Base-by-base conservation (phyloP, 306 rosid species). In the Leucaena leucocephala region DNA sequence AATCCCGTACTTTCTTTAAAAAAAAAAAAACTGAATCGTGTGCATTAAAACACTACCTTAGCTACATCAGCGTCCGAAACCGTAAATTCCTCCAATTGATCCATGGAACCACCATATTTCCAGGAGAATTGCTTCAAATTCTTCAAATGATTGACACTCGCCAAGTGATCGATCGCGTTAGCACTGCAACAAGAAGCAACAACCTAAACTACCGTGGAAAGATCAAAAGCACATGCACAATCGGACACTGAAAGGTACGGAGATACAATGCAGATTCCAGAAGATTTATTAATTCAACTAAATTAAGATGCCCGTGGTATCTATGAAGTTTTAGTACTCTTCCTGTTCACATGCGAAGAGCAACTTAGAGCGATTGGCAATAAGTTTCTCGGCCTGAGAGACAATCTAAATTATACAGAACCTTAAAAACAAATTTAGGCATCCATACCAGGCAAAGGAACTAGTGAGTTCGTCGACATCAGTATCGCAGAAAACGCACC, bases 121-220 rank as follows among this genome's bases (percentile, higher is more conserved):
- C 99, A 93, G 62, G 89, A 80, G 66, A 93, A 91, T 64, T 91
- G 97, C 92, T 90, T 95, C 93, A 91, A 83, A 85, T 86, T 89
- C 87, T 91, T 90, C 80, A 90, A 65, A 57, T 95, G 99, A 76
- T 83, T 85, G 4, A 36, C 84, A 70, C 90, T 87, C 9, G 98
- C 92, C 15, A 95, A 84, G 84, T 93, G 99, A 74, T 70, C 84
- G 77, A 95, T 91, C 1, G 90, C 98, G 85, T 89, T 87, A 67
- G 74, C 84, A 82, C 99, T 95, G 89, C 38, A 33, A 52, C 70
- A 11, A 44, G 70, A 84, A 58, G 34, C 55, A 71, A 70, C 36
- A 58, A 7, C 43, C 78, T 48, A 0, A 44, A 52, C 75, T 75
- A 55, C 68, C 43, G 35, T 17, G 19, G 22, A 52, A 79, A 66